A percentile compares a stretch with the other conserved stretches of the same genome.
Evolutionary conservation across 768 basidiomycete genomes (phyloP).

Genomic region (Lepiota brunneoincarnata): DNA sequence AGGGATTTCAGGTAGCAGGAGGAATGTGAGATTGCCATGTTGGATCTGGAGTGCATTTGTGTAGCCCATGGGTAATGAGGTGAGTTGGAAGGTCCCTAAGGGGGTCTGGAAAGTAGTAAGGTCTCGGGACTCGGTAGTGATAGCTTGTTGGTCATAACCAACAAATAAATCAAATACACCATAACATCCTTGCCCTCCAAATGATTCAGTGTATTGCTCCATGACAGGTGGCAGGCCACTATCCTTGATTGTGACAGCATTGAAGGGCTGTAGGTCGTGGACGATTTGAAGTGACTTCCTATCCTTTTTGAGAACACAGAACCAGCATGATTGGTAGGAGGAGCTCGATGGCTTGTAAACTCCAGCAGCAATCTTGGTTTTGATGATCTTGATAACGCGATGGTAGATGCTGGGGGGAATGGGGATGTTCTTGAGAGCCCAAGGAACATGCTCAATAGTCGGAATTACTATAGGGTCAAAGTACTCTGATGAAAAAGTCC

Average conservation of each 20-base stretch:
- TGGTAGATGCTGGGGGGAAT: constrained; percentile 28
- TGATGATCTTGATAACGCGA: constrained; percentile 22
- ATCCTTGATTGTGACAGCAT: no score
- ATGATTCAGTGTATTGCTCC: no score
- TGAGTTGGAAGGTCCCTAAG: constrained; percentile 21
- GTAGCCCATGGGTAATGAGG: constrained; percentile 34
- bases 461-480: constrained; percentile 23
- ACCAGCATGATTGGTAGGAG: constrained; percentile 15
- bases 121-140: constrained; percentile 25
- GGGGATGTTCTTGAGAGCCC: constrained; percentile 25
- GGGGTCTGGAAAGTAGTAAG: constrained; percentile 39
- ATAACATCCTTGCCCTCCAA: no score
- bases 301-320: constrained; percentile 19
- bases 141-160: constrained; percentile 15
- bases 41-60: constrained; percentile 24
- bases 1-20: constrained; percentile 30
- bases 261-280: no score
- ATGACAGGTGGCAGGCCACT: no score
- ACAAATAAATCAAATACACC: no score
- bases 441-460: constrained; percentile 29
- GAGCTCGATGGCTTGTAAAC: constrained; percentile 13
- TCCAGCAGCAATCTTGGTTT: constrained; percentile 7
- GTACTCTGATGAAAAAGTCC: constrained; percentile 22
- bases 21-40: constrained; percentile 28
- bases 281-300: no score